phyloP scores from a whole-genome alignment of 306 rosid genomes.

The Acacia confusa region DNA sequence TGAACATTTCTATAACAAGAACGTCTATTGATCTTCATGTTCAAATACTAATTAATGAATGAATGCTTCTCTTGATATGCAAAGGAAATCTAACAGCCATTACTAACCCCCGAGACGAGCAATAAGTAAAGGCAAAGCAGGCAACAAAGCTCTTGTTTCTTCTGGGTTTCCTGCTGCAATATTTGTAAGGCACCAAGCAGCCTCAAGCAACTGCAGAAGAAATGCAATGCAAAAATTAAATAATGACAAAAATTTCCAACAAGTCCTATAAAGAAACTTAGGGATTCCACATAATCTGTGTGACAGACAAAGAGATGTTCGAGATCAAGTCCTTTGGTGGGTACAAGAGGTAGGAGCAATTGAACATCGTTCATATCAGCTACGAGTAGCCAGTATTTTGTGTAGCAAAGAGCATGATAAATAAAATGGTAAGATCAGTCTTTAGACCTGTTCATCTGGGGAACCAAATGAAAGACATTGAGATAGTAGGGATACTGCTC shows the following conservation, averaged over 20 bases:
- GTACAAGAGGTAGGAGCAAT: constrained; percentile 15
- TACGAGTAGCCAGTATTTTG: not conserved
- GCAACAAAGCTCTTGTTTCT: constrained; percentile 86
- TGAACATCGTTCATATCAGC: constrained; percentile 15
- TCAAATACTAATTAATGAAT: constrained; percentile 3
- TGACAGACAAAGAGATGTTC: constrained; percentile 20
- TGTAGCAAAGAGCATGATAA: not conserved
- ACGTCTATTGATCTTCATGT: too few species aligned
- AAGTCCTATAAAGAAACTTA: not conserved
- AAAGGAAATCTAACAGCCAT: constrained; percentile 34
- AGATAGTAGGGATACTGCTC: constrained; percentile 70
- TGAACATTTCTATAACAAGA: not conserved
- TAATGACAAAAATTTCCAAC: constrained; percentile 23
- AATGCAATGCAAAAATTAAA: constrained; percentile 35
- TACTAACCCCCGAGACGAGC: constrained; percentile 93
- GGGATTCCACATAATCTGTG: not conserved
- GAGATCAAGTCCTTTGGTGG: constrained; percentile 3
- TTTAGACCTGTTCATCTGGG: constrained; percentile 86
- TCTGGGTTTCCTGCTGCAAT: constrained; percentile 94
- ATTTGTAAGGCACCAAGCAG: constrained; percentile 98
- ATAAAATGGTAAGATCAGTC: constrained; percentile 16
- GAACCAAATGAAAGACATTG: constrained; percentile 95
- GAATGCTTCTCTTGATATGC: constrained; percentile 5
- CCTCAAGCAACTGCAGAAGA: constrained; percentile 86
- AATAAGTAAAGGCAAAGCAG: constrained; percentile 86